phyloP scores from a whole-genome alignment of 306 rosid species.

The Cicer chorassanicum region DNA sequence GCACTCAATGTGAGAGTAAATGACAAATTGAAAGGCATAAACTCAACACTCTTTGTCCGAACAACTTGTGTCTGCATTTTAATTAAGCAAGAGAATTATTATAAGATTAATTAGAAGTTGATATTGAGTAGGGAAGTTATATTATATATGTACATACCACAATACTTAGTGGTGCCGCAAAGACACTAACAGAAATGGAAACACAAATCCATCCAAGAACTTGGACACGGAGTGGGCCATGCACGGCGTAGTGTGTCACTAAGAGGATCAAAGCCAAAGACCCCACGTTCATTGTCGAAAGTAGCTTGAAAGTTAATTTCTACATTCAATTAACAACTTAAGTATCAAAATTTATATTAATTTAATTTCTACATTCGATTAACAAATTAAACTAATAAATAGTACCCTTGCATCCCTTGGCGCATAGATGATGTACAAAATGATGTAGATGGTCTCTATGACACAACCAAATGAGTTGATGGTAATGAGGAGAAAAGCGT shows the following conservation, averaged over 20 bases:
- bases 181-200: conserved; percentile 62
- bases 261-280: conserved; percentile 58
- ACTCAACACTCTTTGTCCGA: conserved; percentile 77
- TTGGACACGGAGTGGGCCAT: conserved; percentile 49
- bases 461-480: conserved; percentile 80
- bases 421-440: conserved; percentile 64
- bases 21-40: conserved; percentile 78
- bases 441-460: conserved; percentile 63
- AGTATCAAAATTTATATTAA: too few relatives aligned
- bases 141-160: conserved; percentile 55
- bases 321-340: conserved; percentile 27
- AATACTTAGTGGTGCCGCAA: conserved; percentile 84
- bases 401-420: conserved; percentile 54
- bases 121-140: not conserved
- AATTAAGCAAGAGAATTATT: not conserved
- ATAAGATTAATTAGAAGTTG: not conserved
- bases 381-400: not conserved
- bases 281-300: conserved; percentile 64
- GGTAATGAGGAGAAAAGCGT: conserved; percentile 75
- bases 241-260: conserved; percentile 52
- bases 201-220: conserved; percentile 89
- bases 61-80: conserved; percentile 65
- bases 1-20: conserved; percentile 87
- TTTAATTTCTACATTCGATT: too few relatives aligned
- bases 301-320: conserved; percentile 62